Conservation (phyloP, 164 flowering plant genomes). For the Warburgia ugandensis region DNA sequence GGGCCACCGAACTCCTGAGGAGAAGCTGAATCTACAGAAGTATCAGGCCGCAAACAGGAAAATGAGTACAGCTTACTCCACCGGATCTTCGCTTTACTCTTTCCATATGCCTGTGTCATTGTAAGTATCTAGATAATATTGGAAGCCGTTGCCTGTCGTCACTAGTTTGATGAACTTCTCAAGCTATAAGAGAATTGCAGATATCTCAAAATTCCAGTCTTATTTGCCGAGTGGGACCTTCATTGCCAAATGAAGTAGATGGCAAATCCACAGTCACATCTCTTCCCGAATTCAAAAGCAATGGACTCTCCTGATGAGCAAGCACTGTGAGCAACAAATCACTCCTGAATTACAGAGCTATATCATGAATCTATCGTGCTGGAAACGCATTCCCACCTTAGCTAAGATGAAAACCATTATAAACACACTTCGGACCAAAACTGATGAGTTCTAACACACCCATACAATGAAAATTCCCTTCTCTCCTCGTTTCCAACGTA, state of each 20-base stretch:
- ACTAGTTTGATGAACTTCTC: neutral
- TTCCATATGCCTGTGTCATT: constrained; percentile 16
- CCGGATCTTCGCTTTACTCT: constrained; percentile 25
- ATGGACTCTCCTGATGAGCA: neutral
- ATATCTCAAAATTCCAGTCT: too few species aligned
- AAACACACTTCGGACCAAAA: neutral
- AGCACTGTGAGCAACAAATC: neutral
- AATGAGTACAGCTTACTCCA: constrained; percentile 57
- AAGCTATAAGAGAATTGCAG: neutral
- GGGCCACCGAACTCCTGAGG: constrained; percentile 33
- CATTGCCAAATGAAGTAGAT: neutral
- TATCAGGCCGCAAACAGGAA: constrained; percentile 27
- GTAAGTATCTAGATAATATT: neutral
- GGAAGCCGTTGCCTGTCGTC: neutral
- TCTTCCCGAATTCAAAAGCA: neutral
- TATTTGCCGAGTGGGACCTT: too few species aligned
- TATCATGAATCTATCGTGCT: too few species aligned
- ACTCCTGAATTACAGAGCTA: neutral
- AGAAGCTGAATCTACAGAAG: constrained; percentile 7
- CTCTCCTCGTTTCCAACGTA: neutral
- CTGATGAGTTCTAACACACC: neutral
- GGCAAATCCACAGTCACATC: neutral
- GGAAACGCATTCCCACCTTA: neutral
- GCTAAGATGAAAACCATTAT: neutral
- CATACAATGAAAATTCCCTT: neutral